Base-by-base conservation (phyloP, 1,284 basidiomycete genomes). In the Apiotrichum sp. region DNA sequence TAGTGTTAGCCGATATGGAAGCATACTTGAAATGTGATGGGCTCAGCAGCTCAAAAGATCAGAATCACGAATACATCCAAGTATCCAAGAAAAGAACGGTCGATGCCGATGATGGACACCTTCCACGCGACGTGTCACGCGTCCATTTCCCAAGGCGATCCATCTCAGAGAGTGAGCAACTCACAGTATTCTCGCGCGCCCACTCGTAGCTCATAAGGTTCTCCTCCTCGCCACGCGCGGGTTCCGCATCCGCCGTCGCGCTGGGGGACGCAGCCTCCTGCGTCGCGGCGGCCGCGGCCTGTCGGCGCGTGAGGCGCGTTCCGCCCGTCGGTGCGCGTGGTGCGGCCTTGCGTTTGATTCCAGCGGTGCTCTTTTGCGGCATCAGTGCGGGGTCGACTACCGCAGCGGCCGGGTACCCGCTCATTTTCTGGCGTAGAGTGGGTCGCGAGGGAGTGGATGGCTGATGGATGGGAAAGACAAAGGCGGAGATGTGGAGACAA, bases 221-320 rank as follows among this genome's bases (percentile, higher is more conserved):
- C 59, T 67, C 68, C 56, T 71, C 69, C 47, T 71, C 66, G 4
- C 68, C 66, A 33, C 68, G 58, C 9, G 62, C 32, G 0, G 69
- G 66, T 55, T 68, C 66, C 4, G 22, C 55, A 34, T 32, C 35
- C 14, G 8, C n/a, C 35, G 16, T 40, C 36, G 14, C n/a, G 31
- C 7, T 5, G 33, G 8, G 32, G 33, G 6, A 5, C 7, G 33
- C 9, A 10, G 11, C 11, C 40, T 10, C 36, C 13, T 8, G 36
- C 36, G 36, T 13, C 40, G 40, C n/a, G 10, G 11, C 40, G 10
- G n/a, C 40, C n/a, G n/a, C n/a, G 10, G 40, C 40, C 40, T 6
- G 10, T 14, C 9, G n/a, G 14, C 40, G n/a, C 40, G 40, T 16
- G 22, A 22, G 22, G 6, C 40, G 11, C 40, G 40, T 41, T n/a